Evolutionary conservation across 2,329 filamentous ascomycete species (phyloP), one percentile per base, ranked within the genome.

Genomic region (Claviceps sorghi): DNA sequence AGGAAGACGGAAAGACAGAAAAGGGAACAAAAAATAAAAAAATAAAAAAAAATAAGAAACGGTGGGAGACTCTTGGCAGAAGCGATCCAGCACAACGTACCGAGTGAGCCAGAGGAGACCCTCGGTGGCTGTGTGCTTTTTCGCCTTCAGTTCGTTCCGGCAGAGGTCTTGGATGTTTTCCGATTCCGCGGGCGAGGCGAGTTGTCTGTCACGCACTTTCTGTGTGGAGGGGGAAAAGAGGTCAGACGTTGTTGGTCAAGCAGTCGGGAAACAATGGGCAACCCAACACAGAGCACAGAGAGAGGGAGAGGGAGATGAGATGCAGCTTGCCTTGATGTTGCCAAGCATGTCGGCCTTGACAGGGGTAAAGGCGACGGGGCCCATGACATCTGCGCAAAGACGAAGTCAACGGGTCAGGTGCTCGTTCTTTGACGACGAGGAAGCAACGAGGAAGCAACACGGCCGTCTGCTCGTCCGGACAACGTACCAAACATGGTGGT

Each of bases 301-400:
- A 47, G n/a, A 4, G n/a, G 13, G 11, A 13, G 40, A 22, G 22
- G 29, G 11, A 9, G 19, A n/a, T 11, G 34, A n/a, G 17, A 44
- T 9, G 22, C 15, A 13, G 22, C 66, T 57, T 68, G 93, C 88
- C 79, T 89, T 90, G 72, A 97, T 79, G 72, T 98, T 98, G 67
- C 87, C 87, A 48, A 80, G 69, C 74, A 98, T 86, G 70, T 98
- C 93, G 60, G 72, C 85, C 79, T 95, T 96, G 66, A 97, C 91
- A 29, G 88, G 86, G 52, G 77, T 81, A 72, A 98, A 97, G 58
- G 90, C 89, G 36, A 85, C 79, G 45, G 78, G 77, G 56, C 81
- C 81, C 50, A 85, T 73, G 53, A 77, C 69, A 66, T 84, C 81
- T 84, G 32, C 11, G 1, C n/a, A 22, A 22, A 26, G 21, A 10